Conservation (phyloP, 2,329 filamentous ascomycete genomes). For the Aureobasidium zeae region DNA sequence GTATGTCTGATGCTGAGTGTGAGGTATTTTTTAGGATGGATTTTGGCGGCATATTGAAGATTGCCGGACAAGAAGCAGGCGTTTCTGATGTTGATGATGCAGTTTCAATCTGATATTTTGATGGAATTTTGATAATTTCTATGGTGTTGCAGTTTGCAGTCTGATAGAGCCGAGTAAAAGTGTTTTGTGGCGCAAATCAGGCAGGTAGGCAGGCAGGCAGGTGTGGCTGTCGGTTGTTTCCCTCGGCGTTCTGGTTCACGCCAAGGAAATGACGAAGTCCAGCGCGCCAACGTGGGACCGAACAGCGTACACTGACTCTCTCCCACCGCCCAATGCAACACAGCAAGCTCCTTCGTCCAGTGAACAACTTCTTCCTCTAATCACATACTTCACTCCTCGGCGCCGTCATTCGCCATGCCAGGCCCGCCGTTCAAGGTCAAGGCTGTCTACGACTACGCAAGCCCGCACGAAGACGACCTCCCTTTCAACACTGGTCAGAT, state of each 20-base stretch:
- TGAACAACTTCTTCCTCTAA: not conserved
- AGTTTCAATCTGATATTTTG: too few species aligned
- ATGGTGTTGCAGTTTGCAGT: too few species aligned
- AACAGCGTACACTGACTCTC: not conserved
- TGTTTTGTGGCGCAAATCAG: too few species aligned
- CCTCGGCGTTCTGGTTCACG: conserved; percentile 1
- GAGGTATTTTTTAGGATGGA: conserved; percentile 38
- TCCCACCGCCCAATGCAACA: not conserved
- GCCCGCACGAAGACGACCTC: conserved; percentile 89
- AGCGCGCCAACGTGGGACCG: not conserved
- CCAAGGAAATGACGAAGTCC: conserved; percentile 7
- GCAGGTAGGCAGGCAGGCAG: too few species aligned
- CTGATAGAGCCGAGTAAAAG: too few species aligned
- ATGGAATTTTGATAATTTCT: too few species aligned
- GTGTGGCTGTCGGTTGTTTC: not conserved
- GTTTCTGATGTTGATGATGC: conserved; percentile 5
- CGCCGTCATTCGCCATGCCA: conserved; percentile 49
- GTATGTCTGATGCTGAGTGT: conserved; percentile 10
- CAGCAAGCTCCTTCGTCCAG: not conserved
- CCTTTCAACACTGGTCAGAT: conserved; percentile 77
- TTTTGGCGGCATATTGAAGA: too few species aligned
- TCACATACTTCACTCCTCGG: not conserved
- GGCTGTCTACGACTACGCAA: conserved; percentile 89
- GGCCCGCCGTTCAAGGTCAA: conserved; percentile 79
- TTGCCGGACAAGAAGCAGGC: too few species aligned